A percentile compares a stretch with the other conserved stretches of the same genome.
Conservation (phyloP, 768 basidiomycete species). For the Russula brevipes region DNA sequence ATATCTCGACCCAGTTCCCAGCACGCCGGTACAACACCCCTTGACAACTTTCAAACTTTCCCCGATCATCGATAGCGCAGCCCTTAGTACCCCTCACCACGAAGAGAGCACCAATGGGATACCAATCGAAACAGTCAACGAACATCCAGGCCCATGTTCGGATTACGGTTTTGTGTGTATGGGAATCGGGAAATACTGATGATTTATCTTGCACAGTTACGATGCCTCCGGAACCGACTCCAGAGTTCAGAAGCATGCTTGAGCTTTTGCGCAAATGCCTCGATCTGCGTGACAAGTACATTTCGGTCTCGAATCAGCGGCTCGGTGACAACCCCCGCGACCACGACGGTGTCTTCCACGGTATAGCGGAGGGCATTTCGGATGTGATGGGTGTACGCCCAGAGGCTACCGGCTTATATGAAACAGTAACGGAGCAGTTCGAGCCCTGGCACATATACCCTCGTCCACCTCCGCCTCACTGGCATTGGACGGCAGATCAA, state of each 20-base stretch:
- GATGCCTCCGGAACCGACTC: conserved; percentile 22
- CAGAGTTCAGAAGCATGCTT: conserved; percentile 42
- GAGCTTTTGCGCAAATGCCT: conserved; percentile 79
- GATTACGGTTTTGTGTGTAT: conserved; percentile 6
- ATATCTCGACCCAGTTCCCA: conserved; percentile 13
- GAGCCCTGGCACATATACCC: conserved; percentile 88
- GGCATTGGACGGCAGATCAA: conserved; percentile 73
- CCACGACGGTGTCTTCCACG: conserved; percentile 73
- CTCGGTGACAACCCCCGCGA: conserved; percentile 94
- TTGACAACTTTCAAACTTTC: neutral
- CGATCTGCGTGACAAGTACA: conserved; percentile 93
- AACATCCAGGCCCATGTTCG: conserved; percentile 15
- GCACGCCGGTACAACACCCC: neutral
- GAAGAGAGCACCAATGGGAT: conserved; percentile 5
- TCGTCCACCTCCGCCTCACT: conserved; percentile 88
- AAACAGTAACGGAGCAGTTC: conserved; percentile 33
- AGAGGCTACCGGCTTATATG: conserved; percentile 40
- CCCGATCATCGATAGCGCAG: conserved; percentile 5
- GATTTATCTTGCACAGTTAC: conserved; percentile 3
- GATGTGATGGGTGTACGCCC: conserved; percentile 66
- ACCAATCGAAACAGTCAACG: conserved; percentile 2
- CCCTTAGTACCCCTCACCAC: neutral
- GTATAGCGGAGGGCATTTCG: conserved; percentile 56
- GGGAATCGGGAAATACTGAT: conserved; percentile 22
- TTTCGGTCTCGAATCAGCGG: conserved; percentile 77